Conservation (phyloP, 805 yeast genomes). For the Starmerella tilneyi region DNA sequence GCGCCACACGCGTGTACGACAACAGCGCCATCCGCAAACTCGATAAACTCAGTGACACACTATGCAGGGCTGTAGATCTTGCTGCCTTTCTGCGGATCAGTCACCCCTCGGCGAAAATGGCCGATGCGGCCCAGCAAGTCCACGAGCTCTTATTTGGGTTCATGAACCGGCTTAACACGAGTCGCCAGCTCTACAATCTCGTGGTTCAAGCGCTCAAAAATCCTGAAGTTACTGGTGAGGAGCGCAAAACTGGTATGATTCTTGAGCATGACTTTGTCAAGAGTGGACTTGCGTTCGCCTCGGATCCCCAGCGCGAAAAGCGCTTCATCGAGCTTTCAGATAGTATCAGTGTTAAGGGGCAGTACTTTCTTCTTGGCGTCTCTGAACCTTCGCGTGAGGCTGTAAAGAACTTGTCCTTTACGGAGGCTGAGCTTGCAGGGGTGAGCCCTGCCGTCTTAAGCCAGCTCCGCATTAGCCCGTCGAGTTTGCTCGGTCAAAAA, state of each 20-base stretch:
- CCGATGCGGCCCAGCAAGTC: conserved; percentile 72
- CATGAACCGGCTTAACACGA: conserved; percentile 86
- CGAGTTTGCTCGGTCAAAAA: background rate
- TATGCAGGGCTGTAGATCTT: conserved; percentile 87
- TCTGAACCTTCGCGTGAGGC: conserved; percentile 22
- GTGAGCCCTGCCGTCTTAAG: conserved; percentile 29
- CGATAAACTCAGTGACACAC: conserved; percentile 75
- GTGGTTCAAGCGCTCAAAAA: conserved; percentile 30
- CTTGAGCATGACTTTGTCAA: conserved; percentile 76
- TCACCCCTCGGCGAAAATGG: conserved; percentile 66
- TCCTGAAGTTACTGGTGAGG: conserved; percentile 55
- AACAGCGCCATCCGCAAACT: conserved; percentile 47
- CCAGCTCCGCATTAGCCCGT: conserved; percentile 16
- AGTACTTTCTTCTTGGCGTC: conserved; percentile 51
- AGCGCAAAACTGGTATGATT: conserved; percentile 68
- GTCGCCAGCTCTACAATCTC: conserved; percentile 54
- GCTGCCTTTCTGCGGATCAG: conserved; percentile 85
- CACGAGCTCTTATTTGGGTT: conserved; percentile 85
- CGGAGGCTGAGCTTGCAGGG: conserved; percentile 27
- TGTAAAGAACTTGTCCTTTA: conserved; percentile 18
- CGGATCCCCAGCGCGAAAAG: conserved; percentile 44
- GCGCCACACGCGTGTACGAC: conserved; percentile 26
- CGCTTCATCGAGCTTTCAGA: conserved; percentile 66
- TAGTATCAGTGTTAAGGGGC: conserved; percentile 69
- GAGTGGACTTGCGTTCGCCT: conserved; percentile 75